Conservation (phyloP, 2,329 filamentous ascomycete genomes). For the Xylariaceae sp. region DNA sequence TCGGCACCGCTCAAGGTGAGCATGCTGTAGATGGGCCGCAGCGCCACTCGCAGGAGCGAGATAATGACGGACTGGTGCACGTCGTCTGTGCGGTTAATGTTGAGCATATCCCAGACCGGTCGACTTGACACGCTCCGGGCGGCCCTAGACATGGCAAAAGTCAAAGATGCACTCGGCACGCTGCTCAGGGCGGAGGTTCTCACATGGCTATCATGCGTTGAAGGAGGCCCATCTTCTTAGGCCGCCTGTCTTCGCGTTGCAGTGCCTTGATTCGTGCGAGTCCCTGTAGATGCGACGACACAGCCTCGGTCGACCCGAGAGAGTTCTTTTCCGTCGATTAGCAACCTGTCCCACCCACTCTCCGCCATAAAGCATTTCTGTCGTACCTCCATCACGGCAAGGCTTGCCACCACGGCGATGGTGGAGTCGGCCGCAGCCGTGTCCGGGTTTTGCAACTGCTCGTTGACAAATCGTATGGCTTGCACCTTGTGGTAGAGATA, state of each 20-base stretch:
- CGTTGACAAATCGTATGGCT: constrained; percentile 41
- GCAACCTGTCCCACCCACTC: constrained; percentile 1
- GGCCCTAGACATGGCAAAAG: constrained; percentile 30
- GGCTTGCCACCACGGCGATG: constrained; percentile 39
- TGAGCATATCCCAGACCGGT: constrained; percentile 34
- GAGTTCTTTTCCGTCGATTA: constrained; percentile 31
- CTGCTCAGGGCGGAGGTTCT: too few relatives aligned
- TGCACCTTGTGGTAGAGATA: constrained; percentile 43
- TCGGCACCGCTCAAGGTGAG: constrained; percentile 23
- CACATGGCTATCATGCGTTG: constrained; percentile 41
- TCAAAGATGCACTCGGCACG: constrained; percentile 3
- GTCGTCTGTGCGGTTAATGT: constrained; percentile 34
- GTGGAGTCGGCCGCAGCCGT: constrained; percentile 37
- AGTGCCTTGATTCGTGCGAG: constrained; percentile 32
- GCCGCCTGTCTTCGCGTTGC: constrained; percentile 25
- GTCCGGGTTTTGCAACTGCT: constrained; percentile 36
- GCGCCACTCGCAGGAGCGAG: constrained; percentile 39
- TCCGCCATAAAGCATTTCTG: constrained; percentile 1
- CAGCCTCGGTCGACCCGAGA: constrained; percentile 38
- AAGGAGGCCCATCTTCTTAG: constrained; percentile 32
- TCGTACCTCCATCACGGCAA: constrained; percentile 40
- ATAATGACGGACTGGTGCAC: constrained; percentile 42
- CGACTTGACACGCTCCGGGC: constrained; percentile 36
- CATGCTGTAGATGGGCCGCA: constrained; percentile 35
- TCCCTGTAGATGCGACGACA: constrained; percentile 38